These are phyloP conservation scores for Micractinium conductrix DNA, from an alignment of 139 green algal genomes.

Conservation along the genomic window DNA sequence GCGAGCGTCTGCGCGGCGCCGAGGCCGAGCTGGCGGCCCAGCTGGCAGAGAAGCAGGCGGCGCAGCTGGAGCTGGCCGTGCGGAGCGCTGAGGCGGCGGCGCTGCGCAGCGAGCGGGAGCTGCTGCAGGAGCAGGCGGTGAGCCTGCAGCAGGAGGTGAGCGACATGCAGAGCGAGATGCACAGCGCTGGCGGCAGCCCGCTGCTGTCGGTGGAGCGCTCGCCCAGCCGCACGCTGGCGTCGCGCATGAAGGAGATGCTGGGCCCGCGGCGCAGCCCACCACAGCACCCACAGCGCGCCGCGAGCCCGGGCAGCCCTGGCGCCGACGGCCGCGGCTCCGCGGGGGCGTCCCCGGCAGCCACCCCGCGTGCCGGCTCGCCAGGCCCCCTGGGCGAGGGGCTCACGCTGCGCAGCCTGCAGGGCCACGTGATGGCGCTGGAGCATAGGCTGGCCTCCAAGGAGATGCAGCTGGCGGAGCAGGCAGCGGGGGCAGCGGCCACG, in stretches of 20 bases:
- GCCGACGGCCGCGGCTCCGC: not conserved
- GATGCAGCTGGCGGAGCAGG: conserved; percentile 7
- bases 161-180: not conserved
- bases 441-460: not conserved
- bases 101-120: not conserved
- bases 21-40: not conserved
- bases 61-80: not conserved
- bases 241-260: conserved; percentile 6
- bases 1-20: not conserved
- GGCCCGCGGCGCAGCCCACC: not conserved
- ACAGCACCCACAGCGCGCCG: not conserved
- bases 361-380: not conserved
- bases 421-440: not conserved
- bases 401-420: not conserved
- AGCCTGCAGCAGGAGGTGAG: conserved; percentile 35
- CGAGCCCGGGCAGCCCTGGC: not conserved
- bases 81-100: not conserved
- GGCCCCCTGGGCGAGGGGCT: not conserved
- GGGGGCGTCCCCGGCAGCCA: too few relatives aligned
- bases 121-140: conserved; percentile 23
- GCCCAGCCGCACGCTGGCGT: not conserved
- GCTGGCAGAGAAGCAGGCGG: conserved; percentile 20
- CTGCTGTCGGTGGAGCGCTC: conserved; percentile 2
- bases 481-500: not conserved
- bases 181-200: too few relatives aligned